Base-by-base conservation (phyloP, 495 filamentous ascomycete species). In the Opeltia flavorubescens region DNA sequence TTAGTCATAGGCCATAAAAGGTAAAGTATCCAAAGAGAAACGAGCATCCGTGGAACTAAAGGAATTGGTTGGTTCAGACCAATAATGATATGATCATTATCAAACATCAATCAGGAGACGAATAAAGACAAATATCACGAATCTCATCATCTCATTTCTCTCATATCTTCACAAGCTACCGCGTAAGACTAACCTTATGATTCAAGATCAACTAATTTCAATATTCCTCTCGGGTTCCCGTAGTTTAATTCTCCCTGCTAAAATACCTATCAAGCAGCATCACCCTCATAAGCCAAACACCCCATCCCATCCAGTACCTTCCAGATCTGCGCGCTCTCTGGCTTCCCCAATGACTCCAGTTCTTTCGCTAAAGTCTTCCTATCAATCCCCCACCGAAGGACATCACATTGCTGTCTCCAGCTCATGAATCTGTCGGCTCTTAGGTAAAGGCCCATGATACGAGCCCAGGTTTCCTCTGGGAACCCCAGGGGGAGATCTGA, bases 351-450 rank as follows among this genome's bases (percentile, higher is more conserved):
- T 38, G 52, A 52, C 25, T 58, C 61, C 23, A 47, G 50, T 47
- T 63, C 62, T 28, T 52, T 53, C 20, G 28, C 48, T 46, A 65
- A 36, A 1, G 57, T 61, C n/a, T 29, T 38, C 33, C 54, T 53
- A 41, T 56, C 50, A 51, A 54, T 52, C 3, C 58, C 59, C 50
- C 57, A 65, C 7, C 36, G 27, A 8, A 65, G 29, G 18, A 60
- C 57, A 4, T 43, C 50, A 27, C 23, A 44, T 49, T 67, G 65
- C 47, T 69, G 66, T 3, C 53, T 49, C 5, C 31, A 39, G 47
- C 62, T 61, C 31, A 69, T 46, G 31, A 67, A 51, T 8, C 55
- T 55, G 5, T 67, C 49, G 1, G 60, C 64, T 11, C 52, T 56
- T 13, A 58, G 49, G 1, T 56, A 56, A n/a, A 56, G 40, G 4